Evolutionary conservation across 1,284 basidiomycete species (phyloP).

Genomic region (Cutaneotrichosporon dermatis): DNA sequence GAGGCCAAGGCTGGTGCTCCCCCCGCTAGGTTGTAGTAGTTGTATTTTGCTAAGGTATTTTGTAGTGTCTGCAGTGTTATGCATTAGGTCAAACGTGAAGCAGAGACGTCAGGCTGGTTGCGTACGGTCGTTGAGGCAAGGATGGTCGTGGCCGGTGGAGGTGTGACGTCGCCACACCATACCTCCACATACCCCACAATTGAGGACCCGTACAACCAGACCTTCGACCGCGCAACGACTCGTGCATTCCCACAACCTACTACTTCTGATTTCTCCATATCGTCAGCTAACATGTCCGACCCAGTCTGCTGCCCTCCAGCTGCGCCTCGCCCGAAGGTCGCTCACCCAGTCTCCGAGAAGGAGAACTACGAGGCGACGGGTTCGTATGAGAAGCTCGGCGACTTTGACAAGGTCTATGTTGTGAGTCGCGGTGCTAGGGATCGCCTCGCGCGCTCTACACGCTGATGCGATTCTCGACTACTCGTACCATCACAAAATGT

Average conservation of each 20-base stretch:
- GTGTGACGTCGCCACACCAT: too few species aligned
- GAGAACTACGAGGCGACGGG: constrained; percentile 29
- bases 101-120: too few species aligned
- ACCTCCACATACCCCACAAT: too few species aligned
- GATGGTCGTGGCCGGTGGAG: too few species aligned
- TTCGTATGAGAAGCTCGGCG: constrained; percentile 22
- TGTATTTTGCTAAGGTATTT: background rate
- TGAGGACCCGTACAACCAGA: too few species aligned
- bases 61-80: background rate
- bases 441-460: too few species aligned
- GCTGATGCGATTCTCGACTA: too few species aligned
- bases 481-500: too few species aligned
- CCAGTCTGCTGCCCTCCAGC: constrained; percentile 33
- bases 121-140: too few species aligned
- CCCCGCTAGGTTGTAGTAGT: constrained; percentile 4
- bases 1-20: constrained; percentile 12
- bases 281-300: background rate
- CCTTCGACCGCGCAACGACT: too few species aligned
- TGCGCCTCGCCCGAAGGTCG: constrained; percentile 30
- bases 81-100: background rate
- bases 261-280: too few species aligned
- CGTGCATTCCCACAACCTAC: too few species aligned
- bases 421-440: constrained; percentile 14
- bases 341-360: constrained; percentile 29
- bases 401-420: constrained; percentile 39